A percentile compares a stretch with the other conserved stretches of the same genome.
These are phyloP conservation scores for Backusella westeae DNA, from an alignment of 192 early-diverging fungal species.

Conservation along the genomic window DNA sequence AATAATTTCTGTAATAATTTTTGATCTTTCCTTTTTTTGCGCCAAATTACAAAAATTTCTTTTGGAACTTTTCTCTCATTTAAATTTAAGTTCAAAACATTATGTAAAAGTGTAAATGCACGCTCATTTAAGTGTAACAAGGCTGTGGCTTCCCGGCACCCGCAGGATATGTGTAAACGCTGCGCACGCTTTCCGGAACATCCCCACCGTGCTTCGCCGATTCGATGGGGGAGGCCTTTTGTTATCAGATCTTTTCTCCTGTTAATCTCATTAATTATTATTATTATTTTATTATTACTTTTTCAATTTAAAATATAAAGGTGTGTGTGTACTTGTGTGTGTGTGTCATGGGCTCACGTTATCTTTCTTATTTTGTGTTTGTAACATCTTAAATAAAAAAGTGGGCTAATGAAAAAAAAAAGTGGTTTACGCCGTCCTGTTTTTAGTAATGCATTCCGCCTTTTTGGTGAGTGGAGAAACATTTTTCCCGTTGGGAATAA, in stretches of 20 bases:
- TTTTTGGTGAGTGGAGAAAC: background rate
- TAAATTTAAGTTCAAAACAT: background rate
- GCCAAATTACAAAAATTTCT: background rate
- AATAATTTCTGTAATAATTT: background rate
- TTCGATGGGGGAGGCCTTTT: background rate
- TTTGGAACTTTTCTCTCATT: background rate
- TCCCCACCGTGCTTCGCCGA: background rate
- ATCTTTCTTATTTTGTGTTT: background rate
- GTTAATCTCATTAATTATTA: background rate
- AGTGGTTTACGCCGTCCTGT: background rate
- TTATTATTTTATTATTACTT: background rate
- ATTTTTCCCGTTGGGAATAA: background rate
- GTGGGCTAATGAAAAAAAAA: background rate
- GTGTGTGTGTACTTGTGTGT: background rate
- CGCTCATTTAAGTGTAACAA: background rate
- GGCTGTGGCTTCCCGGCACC: background rate
- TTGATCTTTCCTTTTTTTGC: background rate
- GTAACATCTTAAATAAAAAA: background rate
- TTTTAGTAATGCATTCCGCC: background rate
- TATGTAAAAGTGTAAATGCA: background rate
- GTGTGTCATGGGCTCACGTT: background rate
- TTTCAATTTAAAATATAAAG: background rate
- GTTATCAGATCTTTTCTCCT: background rate
- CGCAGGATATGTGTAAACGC: background rate
- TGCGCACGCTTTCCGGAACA: background rate